These are phyloP conservation scores for Geotrichum australiense DNA, from an alignment of 1,139 yeast genomes.

Conservation along the genomic window DNA sequence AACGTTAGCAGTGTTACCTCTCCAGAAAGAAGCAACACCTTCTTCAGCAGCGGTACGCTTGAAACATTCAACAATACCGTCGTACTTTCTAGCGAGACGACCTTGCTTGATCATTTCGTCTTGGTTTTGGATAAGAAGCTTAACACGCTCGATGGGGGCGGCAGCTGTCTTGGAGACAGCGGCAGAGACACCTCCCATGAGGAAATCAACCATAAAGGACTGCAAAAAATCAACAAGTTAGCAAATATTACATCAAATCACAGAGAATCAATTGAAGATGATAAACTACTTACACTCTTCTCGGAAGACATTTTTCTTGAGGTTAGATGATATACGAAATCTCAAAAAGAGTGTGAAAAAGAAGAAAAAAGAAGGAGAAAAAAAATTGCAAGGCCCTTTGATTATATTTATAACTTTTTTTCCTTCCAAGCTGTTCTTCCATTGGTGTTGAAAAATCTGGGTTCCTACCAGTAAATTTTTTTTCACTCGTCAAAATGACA, in stretches of 20 bases:
- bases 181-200: conserved; percentile 78
- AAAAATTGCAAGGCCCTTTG: conserved; percentile 1
- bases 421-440: too few relatives aligned
- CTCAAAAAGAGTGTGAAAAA: conserved; percentile 8
- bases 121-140: conserved; percentile 75
- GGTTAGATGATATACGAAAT: background rate
- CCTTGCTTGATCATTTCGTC: conserved; percentile 82
- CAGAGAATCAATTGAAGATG: background rate
- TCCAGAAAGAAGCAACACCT: conserved; percentile 69
- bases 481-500: too few relatives aligned
- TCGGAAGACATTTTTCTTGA: conserved; percentile 12
- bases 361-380: conserved; percentile 2
- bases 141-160: conserved; percentile 79
- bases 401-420: conserved; percentile 2
- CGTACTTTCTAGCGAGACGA: conserved; percentile 58
- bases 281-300: conserved; percentile 8
- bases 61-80: conserved; percentile 68
- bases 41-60: conserved; percentile 65
- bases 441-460: too few relatives aligned
- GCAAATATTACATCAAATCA: too few relatives aligned
- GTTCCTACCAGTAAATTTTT: too few relatives aligned
- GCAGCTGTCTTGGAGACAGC: conserved; percentile 82
- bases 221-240: conserved; percentile 1
- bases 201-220: conserved; percentile 49
- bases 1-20: conserved; percentile 82